Evolutionary conservation across 352 stramenopile genomes (phyloP).

Genomic region (Heterotrichella gracilis): DNA sequence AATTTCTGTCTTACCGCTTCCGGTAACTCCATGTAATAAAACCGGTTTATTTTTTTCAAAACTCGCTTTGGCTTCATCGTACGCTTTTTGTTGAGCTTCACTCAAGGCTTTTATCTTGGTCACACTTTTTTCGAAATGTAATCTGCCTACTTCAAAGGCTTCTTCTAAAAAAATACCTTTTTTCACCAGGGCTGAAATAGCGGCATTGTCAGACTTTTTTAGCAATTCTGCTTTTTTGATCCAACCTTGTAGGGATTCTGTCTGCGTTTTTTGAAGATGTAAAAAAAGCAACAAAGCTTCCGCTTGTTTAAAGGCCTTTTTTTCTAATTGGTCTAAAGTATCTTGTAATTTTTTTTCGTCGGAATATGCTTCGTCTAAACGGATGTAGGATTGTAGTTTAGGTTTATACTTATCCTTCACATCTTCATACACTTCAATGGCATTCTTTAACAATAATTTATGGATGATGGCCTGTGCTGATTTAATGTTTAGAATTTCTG

Average conservation of each 20-base stretch:
- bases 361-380: neutral
- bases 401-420: slow-evolving; percentile 8
- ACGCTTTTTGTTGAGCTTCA: neutral
- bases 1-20: neutral
- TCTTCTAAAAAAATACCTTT: neutral
- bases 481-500: slow-evolving; percentile 5
- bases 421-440: neutral
- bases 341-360: neutral
- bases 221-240: slow-evolving; percentile 9
- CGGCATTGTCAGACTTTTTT: neutral
- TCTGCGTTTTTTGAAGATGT: neutral
- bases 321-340: neutral
- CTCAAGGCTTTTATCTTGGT: neutral
- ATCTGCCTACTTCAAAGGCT: neutral
- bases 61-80: neutral
- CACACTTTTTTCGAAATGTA: neutral
- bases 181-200: neutral
- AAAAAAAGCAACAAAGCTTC: neutral
- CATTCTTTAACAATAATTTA: neutral
- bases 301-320: neutral
- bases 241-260: neutral
- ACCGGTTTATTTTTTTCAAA: neutral
- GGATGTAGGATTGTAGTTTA: neutral
- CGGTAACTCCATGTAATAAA: neutral
- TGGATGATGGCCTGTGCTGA: neutral